phyloP scores from a whole-genome alignment of 495 filamentous ascomycete genomes.

The Penicillium parvum region DNA sequence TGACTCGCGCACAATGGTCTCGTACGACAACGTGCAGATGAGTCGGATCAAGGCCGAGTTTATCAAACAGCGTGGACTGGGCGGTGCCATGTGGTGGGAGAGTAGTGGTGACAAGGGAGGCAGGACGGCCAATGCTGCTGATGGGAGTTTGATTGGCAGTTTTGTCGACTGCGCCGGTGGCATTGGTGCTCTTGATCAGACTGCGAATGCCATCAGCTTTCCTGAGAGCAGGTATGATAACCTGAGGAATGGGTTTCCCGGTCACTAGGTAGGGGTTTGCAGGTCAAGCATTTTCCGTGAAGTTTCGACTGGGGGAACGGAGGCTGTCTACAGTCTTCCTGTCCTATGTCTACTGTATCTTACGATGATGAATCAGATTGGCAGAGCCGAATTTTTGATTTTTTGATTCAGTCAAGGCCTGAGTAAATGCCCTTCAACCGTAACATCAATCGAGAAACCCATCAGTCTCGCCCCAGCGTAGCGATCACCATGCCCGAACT shows the following conservation, averaged over 20 bases:
- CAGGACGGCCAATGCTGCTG: constrained; percentile 35
- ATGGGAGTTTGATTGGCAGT: constrained; percentile 59
- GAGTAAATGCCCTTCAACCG: constrained; percentile 19
- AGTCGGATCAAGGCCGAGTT: constrained; percentile 62
- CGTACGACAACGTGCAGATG: constrained; percentile 67
- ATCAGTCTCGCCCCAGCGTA: constrained; percentile 17
- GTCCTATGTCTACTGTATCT: too few species aligned
- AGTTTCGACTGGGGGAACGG: background rate
- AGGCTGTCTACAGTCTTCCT: background rate
- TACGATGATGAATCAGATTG: constrained; percentile 13
- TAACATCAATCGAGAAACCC: constrained; percentile 20
- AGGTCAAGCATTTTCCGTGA: too few species aligned
- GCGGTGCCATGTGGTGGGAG: constrained; percentile 96
- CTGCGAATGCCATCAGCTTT: constrained; percentile 64
- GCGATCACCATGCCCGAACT: constrained; percentile 20
- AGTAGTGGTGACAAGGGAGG: constrained; percentile 68
- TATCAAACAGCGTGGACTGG: constrained; percentile 59
- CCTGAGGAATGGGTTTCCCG: constrained; percentile 47
- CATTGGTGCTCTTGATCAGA: constrained; percentile 47
- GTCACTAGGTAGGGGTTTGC: constrained; percentile 2
- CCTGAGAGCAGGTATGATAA: constrained; percentile 81
- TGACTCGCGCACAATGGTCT: constrained; percentile 57
- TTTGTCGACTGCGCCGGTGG: constrained; percentile 52
- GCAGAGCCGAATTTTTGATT: constrained; percentile 16
- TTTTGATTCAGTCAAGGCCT: constrained; percentile 19